Conservation (phyloP, 495 filamentous ascomycete genomes). For the Talaromyces proteolyticus region DNA sequence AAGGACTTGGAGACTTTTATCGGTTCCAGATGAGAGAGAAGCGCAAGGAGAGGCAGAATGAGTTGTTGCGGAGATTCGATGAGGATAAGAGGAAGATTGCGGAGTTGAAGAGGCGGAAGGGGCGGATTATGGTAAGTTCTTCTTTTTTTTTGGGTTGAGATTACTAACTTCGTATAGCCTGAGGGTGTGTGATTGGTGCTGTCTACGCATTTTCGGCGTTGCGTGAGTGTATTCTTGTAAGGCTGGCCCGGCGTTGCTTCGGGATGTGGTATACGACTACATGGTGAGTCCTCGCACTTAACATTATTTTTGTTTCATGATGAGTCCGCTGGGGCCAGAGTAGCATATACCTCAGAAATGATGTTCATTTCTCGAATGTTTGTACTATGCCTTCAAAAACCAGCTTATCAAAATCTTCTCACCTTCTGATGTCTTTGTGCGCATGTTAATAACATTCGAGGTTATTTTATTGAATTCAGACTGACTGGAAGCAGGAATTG, state of each 20-base stretch:
- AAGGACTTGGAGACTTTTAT: constrained; percentile 77
- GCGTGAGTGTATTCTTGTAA: too few species aligned
- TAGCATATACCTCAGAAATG: constrained; percentile 35
- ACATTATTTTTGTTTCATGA: constrained; percentile 19
- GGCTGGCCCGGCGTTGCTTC: too few species aligned
- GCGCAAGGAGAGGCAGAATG: constrained; percentile 72
- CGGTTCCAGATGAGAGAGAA: constrained; percentile 88
- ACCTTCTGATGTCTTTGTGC: constrained; percentile 25
- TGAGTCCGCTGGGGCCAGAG: constrained; percentile 55
- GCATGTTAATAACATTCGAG: not conserved
- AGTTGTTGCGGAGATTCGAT: constrained; percentile 52
- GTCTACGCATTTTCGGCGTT: not conserved
- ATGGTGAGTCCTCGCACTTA: not conserved
- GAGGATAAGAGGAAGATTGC: constrained; percentile 49
- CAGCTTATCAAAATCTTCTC: constrained; percentile 50
- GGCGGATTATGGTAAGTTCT: constrained; percentile 40
- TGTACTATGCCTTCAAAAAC: constrained; percentile 46
- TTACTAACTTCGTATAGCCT: constrained; percentile 26
- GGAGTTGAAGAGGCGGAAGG: constrained; percentile 44
- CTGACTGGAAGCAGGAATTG: too few species aligned
- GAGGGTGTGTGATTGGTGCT: constrained; percentile 24
- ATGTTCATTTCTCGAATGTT: not conserved
- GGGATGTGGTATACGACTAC: too few species aligned
- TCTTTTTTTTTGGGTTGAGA: not conserved
- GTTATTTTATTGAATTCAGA: not conserved